These are phyloP conservation scores for Citrus unshiu DNA, from an alignment of 345 rosid species.

Conservation along the genomic window DNA sequence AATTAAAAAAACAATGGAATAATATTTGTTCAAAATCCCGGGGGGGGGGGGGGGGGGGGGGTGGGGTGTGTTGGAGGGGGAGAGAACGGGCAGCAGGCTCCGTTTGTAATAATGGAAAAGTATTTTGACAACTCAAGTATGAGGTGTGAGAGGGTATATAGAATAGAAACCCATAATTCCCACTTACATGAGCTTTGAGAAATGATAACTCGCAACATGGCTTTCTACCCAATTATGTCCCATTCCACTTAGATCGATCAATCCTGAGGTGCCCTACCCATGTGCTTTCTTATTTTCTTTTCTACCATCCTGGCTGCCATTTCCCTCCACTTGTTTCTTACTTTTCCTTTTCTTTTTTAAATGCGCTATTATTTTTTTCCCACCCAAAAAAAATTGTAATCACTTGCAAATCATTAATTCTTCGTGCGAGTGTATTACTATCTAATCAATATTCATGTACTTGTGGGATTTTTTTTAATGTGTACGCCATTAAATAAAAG, in stretches of 20 bases:
- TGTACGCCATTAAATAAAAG: background rate
- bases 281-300: constrained; percentile 16
- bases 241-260: background rate
- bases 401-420: background rate
- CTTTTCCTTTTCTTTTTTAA: background rate
- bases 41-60: too few species aligned
- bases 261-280: constrained; percentile 19
- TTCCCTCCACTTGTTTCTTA: background rate
- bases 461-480: background rate
- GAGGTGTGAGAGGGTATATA: background rate
- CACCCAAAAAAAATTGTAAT: too few species aligned
- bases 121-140: background rate
- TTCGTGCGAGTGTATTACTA: background rate
- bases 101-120: background rate
- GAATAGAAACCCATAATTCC: constrained; percentile 8
- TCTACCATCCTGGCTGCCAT: background rate
- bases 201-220: constrained; percentile 3
- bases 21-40: too few species aligned
- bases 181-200: background rate
- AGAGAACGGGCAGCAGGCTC: background rate
- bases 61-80: background rate
- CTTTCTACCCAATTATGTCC: constrained; percentile 4
- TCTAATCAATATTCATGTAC: background rate
- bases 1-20: too few species aligned
- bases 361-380: too few species aligned